These are phyloP conservation scores for Corrigiola litoralis DNA, from an alignment of 179 eudicot genomes.

Conservation along the genomic window DNA sequence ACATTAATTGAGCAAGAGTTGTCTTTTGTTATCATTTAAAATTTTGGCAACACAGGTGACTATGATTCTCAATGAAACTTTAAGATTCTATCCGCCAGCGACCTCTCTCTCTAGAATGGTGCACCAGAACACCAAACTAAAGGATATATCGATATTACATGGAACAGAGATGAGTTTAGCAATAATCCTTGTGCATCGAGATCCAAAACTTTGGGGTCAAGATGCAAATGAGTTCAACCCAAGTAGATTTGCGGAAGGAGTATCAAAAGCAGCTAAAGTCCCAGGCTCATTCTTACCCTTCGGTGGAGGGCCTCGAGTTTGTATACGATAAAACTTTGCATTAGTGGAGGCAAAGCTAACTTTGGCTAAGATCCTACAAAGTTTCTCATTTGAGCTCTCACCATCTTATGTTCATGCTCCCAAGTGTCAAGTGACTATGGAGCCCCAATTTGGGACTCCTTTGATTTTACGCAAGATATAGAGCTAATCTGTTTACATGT, in stretches of 20 bases:
- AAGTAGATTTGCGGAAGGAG: conserved; percentile 15
- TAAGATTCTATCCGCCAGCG: conserved; percentile 18
- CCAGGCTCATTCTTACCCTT: conserved; percentile 16
- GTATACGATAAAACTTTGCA: conserved; percentile 22
- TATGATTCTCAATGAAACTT: conserved; percentile 21
- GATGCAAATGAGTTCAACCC: conserved; percentile 24
- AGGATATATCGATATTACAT: background rate
- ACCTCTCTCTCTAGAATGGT: conserved; percentile 1
- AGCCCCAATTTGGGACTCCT: conserved; percentile 9
- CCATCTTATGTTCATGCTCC: conserved; percentile 14
- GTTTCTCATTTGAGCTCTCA: no score
- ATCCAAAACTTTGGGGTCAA: conserved; percentile 12
- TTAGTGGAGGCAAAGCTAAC: conserved; percentile 13
- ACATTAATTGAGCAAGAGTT: no score
- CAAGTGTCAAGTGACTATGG: background rate
- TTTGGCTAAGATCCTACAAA: conserved; percentile 3
- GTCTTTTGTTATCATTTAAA: background rate
- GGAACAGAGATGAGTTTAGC: conserved; percentile 10
- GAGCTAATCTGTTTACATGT: no score
- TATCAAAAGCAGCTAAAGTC: conserved; percentile 10
- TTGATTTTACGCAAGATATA: conserved; percentile 1
- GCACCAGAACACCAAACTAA: background rate
- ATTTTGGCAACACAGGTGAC: background rate
- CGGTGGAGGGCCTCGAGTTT: conserved; percentile 18
- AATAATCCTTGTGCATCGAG: conserved; percentile 13